Evolutionary conservation across 2,329 filamentous ascomycete species (phyloP).

Genomic region (Botrytis elliptica): DNA sequence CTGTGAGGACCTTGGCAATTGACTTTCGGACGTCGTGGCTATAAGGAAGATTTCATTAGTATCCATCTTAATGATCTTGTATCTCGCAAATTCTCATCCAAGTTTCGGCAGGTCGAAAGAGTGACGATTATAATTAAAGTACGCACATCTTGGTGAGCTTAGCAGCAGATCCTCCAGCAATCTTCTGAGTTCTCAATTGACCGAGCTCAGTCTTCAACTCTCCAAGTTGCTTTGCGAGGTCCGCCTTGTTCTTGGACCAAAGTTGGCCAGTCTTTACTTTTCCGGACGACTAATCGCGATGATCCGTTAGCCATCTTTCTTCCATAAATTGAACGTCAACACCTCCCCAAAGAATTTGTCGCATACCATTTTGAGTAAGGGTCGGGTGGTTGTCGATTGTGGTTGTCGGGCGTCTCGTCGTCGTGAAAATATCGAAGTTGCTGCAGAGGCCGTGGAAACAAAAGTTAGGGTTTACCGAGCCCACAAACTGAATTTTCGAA

Average conservation of each 20-base stretch:
- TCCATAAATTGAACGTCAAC: conserved; percentile 3
- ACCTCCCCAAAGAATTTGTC: neutral
- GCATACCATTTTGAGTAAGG: conserved; percentile 23
- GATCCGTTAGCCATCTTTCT: conserved; percentile 33
- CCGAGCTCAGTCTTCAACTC: conserved; percentile 96
- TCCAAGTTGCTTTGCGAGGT: conserved; percentile 90
- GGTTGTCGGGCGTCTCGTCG: conserved; percentile 23
- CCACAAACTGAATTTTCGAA: conserved; percentile 22
- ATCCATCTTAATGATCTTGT: neutral
- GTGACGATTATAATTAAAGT: neutral
- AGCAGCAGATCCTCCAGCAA: conserved; percentile 83
- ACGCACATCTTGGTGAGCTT: conserved; percentile 98
- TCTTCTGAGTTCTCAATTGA: conserved; percentile 97
- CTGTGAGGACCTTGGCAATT: conserved; percentile 96
- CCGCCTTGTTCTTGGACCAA: conserved; percentile 99
- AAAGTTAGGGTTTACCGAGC: conserved; percentile 21
- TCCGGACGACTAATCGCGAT: conserved; percentile 52
- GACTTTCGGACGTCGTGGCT: conserved; percentile 99
- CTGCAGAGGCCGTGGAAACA: conserved; percentile 12
- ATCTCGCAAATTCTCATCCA: neutral
- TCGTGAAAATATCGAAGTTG: conserved; percentile 23
- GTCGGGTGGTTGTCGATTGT: conserved; percentile 24
- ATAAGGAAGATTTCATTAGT: conserved; percentile 24
- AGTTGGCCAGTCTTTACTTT: conserved; percentile 95
- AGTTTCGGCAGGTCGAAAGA: neutral